These are phyloP conservation scores for Mollisia scopiformis DNA, from an alignment of 2,329 filamentous ascomycete genomes.

Conservation along the genomic window DNA sequence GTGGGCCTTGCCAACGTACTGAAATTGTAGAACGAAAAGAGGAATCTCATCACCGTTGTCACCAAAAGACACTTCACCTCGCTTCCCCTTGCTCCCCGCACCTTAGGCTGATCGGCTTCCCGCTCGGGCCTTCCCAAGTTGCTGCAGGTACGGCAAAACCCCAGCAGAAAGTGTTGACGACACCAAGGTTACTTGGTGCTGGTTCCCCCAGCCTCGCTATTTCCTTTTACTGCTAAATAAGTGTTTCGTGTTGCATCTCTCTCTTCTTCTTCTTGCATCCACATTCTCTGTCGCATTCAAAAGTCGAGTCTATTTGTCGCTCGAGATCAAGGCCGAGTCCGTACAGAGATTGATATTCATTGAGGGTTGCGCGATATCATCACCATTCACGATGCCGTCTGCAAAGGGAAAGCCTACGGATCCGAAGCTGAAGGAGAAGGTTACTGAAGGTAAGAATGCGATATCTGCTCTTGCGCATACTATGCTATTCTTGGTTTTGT, in stretches of 20 bases:
- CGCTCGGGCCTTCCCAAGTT: neutral
- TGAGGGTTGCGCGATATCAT: neutral
- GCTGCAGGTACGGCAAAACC: neutral
- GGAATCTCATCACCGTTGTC: too few relatives aligned
- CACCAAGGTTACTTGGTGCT: neutral
- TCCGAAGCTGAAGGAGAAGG: conserved; percentile 46
- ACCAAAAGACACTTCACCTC: too few relatives aligned
- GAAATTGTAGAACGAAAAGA: too few relatives aligned
- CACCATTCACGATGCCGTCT: conserved; percentile 27
- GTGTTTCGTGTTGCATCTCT: neutral
- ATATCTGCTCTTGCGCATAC: neutral
- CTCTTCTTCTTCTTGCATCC: too few relatives aligned
- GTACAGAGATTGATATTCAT: too few relatives aligned
- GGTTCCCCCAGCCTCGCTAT: neutral
- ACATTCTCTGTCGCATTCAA: neutral
- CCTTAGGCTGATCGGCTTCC: neutral
- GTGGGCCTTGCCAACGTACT: too few relatives aligned
- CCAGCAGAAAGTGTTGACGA: neutral
- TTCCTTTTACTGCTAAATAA: neutral
- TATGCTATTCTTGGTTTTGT: neutral
- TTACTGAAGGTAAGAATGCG: conserved; percentile 41
- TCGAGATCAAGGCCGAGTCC: neutral
- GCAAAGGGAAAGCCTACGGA: conserved; percentile 49
- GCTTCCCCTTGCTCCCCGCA: too few relatives aligned
- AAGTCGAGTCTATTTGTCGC: neutral